phyloP scores from a whole-genome alignment of 2,329 filamentous ascomycete genomes.

The Exophiala viscosa region DNA sequence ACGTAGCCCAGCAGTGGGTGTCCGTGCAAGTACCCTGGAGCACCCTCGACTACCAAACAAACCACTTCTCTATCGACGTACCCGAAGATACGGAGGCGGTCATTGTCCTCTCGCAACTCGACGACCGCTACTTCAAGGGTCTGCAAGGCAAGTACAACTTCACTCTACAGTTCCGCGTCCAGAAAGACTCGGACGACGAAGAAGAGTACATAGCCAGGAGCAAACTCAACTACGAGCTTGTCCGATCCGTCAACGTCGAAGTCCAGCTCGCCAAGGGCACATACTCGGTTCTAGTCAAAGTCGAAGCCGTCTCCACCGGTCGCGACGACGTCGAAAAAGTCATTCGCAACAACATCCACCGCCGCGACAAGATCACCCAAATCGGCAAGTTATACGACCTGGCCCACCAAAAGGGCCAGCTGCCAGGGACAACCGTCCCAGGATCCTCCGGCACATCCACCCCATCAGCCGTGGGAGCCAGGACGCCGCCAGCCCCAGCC shows the following conservation, averaged over 20 bases:
- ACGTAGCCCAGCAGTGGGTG: conserved; percentile 60
- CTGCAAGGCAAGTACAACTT: conserved; percentile 57
- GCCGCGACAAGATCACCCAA: conserved; percentile 66
- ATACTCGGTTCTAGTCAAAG: conserved; percentile 72
- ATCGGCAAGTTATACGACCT: conserved; percentile 47
- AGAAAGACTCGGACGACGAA: conserved; percentile 51
- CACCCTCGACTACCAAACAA: conserved; percentile 56
- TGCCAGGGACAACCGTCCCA: conserved; percentile 8
- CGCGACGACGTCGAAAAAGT: conserved; percentile 53
- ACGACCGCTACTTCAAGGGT: conserved; percentile 58
- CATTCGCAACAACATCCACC: conserved; percentile 61
- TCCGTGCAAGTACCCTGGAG: conserved; percentile 59
- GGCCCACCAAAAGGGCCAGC: conserved; percentile 42
- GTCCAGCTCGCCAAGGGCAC: conserved; percentile 68
- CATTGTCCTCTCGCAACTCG: conserved; percentile 58
- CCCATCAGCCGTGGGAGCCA: conserved; percentile 24
- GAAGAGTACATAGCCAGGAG: conserved; percentile 58
- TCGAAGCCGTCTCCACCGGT: conserved; percentile 60
- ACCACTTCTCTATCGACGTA: conserved; percentile 56
- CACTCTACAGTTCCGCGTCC: conserved; percentile 56
- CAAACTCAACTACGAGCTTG: conserved; percentile 58
- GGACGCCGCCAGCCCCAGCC: conserved; percentile 23
- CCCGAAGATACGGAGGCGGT: conserved; percentile 53
- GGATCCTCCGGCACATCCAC: background rate
- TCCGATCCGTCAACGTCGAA: conserved; percentile 72